phyloP scores from a whole-genome alignment of 192 early-diverging fungal species.

The Coemansia sp. region DNA sequence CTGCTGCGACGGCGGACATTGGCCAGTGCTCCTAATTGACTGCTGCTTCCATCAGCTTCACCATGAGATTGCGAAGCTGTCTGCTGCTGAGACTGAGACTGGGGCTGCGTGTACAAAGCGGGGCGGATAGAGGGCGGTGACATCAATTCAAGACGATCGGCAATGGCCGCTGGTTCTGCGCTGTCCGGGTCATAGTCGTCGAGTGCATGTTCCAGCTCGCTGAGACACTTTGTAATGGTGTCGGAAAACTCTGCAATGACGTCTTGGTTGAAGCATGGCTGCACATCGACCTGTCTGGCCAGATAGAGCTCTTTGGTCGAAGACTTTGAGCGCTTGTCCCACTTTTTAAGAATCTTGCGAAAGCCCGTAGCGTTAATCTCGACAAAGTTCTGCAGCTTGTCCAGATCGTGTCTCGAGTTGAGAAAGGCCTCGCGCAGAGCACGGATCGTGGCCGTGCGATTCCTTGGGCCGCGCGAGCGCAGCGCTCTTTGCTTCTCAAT shows the following conservation, averaged over 20 bases:
- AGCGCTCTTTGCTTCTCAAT: conserved; percentile 75
- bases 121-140: conserved; percentile 40
- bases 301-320: conserved; percentile 98
- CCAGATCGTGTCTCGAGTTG: conserved; percentile 89
- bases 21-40: conserved; percentile 18
- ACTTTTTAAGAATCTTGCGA: conserved; percentile 99
- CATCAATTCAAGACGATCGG: conserved; percentile 27
- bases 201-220: conserved; percentile 72
- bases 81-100: conserved; percentile 5
- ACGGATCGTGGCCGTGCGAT: conserved; percentile 60
- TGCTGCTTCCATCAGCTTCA: not conserved
- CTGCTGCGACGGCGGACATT: conserved; percentile 20
- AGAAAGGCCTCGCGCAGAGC: conserved; percentile 87
- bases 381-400: conserved; percentile 98
- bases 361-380: conserved; percentile 96
- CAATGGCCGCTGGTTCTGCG: conserved; percentile 20
- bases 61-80: conserved; percentile 2
- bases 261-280: conserved; percentile 96
- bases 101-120: conserved; percentile 12
- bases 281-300: conserved; percentile 94
- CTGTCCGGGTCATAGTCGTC: conserved; percentile 40
- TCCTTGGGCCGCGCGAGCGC: conserved; percentile 56
- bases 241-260: conserved; percentile 89
- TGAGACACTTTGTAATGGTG: conserved; percentile 65
- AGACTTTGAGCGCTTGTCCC: conserved; percentile 98